Evolutionary conservation across 208 protist species (phyloP), one percentile per base, ranked within the genome.

Genomic region (Leishmania amazonensis): DNA sequence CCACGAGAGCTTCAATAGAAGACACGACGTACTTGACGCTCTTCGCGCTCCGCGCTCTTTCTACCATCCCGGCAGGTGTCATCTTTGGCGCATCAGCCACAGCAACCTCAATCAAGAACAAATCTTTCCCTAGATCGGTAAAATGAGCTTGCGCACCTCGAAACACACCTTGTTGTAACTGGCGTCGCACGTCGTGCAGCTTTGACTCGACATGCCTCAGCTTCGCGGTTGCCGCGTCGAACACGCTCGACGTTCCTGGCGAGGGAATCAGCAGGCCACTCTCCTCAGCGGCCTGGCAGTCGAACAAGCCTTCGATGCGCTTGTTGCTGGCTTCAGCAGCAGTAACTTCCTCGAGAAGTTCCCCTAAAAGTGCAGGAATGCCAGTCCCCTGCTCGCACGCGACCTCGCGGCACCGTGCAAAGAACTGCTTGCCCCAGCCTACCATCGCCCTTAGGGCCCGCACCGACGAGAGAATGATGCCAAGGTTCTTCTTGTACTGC

Each of bases 41-140:
- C 74, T 93, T 94, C 38, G 85, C 64, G 75, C 74, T 95, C 31
- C 95, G 83, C 9, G 92, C 85, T 6, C 93, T 89, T 84, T 97
- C 93, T 9, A 90, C 71, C 80, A 97, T 83, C 49, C 92, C 92
- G 8, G 8, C n/a, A 17, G 89, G 87, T 31, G 83, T 92, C 71
- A 81, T 68, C 79, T 87, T 92, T 21, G 89, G 90, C 3, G 89
- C 88, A 49, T 83, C 82, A 6, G 73, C 6, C 62, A 89, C 57
- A 60, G 93, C 86, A 64, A 98, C 94, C 65, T 98, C 94, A 31
- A 97, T 79, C 62, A 98, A 79, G 84, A 97, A 97, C 24, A 90
- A 76, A 72, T 98, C 96, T 77, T 97, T 96, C 2, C 96, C 96
- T 45, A 98, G 68, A 77, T 95, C 85, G 53, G 76, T 79, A 74